Conservation (phyloP, 176 grass and related monocot species). For the Avena eriantha region DNA sequence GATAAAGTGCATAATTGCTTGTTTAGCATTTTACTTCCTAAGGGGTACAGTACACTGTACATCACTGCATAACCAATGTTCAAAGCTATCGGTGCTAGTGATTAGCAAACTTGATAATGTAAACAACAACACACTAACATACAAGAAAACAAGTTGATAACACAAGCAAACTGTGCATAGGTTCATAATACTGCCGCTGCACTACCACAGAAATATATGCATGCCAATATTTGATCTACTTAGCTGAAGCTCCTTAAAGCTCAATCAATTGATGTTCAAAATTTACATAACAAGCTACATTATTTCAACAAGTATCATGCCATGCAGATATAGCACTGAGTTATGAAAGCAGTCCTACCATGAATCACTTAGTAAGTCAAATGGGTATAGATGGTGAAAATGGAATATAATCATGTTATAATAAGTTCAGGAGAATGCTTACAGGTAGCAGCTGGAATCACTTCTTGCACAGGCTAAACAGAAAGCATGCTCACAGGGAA, state of each 20-base stretch:
- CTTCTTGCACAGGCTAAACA: conserved; percentile 95
- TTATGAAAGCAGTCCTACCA: conserved; percentile 15
- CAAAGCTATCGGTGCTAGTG: conserved; percentile 8
- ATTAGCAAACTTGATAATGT: conserved; percentile 22
- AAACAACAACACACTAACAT: not conserved
- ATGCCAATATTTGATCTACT: conserved; percentile 8
- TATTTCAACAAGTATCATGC: conserved; percentile 17
- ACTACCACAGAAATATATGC: conserved; percentile 33
- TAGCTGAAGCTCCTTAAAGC: conserved; percentile 20
- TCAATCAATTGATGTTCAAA: not conserved
- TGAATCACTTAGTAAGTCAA: conserved; percentile 6
- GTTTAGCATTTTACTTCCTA: conserved; percentile 7
- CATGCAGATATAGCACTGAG: not conserved
- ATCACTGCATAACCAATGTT: not conserved
- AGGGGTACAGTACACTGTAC: not conserved
- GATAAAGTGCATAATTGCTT: not conserved
- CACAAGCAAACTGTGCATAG: not conserved
- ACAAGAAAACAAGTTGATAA: not conserved
- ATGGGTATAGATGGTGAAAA: not conserved
- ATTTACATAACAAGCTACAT: not conserved
- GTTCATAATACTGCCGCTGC: conserved; percentile 25
- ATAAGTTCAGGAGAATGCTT: conserved; percentile 49
- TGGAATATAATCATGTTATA: not conserved
- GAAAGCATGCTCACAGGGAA: conserved; percentile 93
- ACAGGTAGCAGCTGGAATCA: conserved; percentile 97